Evolutionary conservation across 2,329 filamentous ascomycete genomes (phyloP).

Genomic region (Dactylonectria estremocensis): DNA sequence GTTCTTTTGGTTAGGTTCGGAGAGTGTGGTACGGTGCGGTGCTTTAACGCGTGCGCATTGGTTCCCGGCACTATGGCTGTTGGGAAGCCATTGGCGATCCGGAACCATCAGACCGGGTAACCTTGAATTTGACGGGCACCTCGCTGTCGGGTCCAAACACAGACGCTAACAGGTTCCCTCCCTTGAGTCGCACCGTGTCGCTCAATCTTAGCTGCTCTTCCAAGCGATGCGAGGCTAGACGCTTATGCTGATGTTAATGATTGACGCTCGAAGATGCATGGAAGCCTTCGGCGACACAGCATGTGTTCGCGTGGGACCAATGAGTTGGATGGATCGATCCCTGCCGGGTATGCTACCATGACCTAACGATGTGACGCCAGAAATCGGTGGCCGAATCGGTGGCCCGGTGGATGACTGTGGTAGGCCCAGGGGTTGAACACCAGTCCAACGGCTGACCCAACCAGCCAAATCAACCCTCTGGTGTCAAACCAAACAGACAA

Average conservation of each 20-base stretch:
- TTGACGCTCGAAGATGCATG: slow-evolving; percentile 22
- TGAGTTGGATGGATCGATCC: slow-evolving; percentile 1
- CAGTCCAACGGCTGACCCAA: neutral
- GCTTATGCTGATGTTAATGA: slow-evolving; percentile 25
- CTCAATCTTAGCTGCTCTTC: slow-evolving; percentile 18
- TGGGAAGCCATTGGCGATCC: slow-evolving; percentile 40
- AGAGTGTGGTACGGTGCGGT: slow-evolving; percentile 23
- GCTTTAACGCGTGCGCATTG: slow-evolving; percentile 30
- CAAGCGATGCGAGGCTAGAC: slow-evolving; percentile 11
- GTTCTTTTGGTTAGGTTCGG: slow-evolving; percentile 3
- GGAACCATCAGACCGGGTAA: slow-evolving; percentile 24
- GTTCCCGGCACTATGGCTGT: slow-evolving; percentile 41
- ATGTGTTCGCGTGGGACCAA: slow-evolving; percentile 9
- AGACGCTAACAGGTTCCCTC: slow-evolving; percentile 34
- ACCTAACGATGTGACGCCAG: slow-evolving; percentile 12
- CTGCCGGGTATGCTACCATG: slow-evolving; percentile 16
- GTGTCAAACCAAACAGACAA: slow-evolving; percentile 25
- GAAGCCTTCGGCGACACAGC: slow-evolving; percentile 29
- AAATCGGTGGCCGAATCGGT: slow-evolving; percentile 16
- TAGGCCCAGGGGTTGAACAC: neutral
- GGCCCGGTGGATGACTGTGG: slow-evolving; percentile 17
- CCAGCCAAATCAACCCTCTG: slow-evolving; percentile 24
- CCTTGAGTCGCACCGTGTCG: slow-evolving; percentile 15
- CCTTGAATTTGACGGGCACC: slow-evolving; percentile 15
- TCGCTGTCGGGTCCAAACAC: slow-evolving; percentile 23